A percentile compares a stretch with the other conserved stretches of the same genome.
These are phyloP conservation scores for Gaeumannomyces sp. DNA, from an alignment of 2,329 filamentous ascomycete species.

Conservation along the genomic window DNA sequence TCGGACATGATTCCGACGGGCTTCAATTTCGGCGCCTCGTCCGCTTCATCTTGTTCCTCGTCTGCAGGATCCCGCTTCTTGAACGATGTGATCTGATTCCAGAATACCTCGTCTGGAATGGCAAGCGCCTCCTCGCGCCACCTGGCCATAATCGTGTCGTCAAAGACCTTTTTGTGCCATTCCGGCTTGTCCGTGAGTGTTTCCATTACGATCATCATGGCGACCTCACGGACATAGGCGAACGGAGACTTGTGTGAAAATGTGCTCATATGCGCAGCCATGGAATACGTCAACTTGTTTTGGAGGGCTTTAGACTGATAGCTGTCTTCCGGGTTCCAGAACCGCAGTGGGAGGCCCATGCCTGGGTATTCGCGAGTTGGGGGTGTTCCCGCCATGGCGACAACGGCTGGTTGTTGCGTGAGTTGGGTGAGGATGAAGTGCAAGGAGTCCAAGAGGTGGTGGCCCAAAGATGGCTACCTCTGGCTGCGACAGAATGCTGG, in stretches of 20 bases:
- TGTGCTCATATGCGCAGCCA: too few relatives aligned
- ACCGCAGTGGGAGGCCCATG: constrained; percentile 12
- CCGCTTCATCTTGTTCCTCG: background rate
- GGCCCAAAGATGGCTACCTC: background rate
- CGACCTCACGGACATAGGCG: constrained; percentile 24
- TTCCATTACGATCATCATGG: constrained; percentile 29
- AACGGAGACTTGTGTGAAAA: background rate
- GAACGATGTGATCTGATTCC: background rate
- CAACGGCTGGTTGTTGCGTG: background rate
- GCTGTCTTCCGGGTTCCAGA: background rate
- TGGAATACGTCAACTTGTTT: background rate
- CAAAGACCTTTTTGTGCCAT: constrained; percentile 30
- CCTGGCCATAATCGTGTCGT: constrained; percentile 25
- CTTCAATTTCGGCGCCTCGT: background rate
- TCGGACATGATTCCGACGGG: constrained; percentile 15
- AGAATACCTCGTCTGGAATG: background rate
- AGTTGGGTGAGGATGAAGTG: background rate
- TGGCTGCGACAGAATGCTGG: too few relatives aligned
- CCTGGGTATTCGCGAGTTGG: constrained; percentile 15
- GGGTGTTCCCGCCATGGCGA: background rate
- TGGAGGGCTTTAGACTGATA: background rate
- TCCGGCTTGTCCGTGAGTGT: constrained; percentile 30
- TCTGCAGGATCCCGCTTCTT: background rate
- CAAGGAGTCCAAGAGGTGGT: background rate
- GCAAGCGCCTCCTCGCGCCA: constrained; percentile 26